Percentiles rank a stretch among this genome's conserved stretches.
These are phyloP conservation scores for Trametopsis cervina DNA, from an alignment of 768 basidiomycete genomes.

Conservation along the genomic window DNA sequence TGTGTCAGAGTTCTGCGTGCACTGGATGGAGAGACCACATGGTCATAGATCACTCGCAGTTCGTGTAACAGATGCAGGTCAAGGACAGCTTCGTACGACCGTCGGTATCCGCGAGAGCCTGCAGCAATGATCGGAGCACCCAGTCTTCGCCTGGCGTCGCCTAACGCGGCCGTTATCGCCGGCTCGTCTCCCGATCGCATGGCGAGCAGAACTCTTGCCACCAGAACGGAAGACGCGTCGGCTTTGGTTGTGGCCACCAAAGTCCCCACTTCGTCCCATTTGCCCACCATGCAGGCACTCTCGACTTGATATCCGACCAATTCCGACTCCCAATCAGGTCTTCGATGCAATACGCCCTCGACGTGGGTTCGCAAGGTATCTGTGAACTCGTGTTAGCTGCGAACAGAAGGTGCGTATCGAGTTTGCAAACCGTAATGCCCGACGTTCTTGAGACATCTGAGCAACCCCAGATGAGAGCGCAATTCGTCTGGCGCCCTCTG, in stretches of 20 bases:
- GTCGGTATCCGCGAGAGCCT: conserved; percentile 73
- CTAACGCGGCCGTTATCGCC: conserved; percentile 43
- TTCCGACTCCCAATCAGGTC: conserved; percentile 74
- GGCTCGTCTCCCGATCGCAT: conserved; percentile 52
- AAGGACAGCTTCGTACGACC: conserved; percentile 81
- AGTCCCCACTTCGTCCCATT: conserved; percentile 77
- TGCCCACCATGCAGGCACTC: conserved; percentile 93
- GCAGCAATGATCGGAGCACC: conserved; percentile 81
- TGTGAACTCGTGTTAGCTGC: conserved; percentile 26
- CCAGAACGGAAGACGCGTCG: conserved; percentile 56
- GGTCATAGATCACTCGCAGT: conserved; percentile 57
- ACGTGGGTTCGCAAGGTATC: conserved; percentile 96
- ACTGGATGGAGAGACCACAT: conserved; percentile 30
- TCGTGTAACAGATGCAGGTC: conserved; percentile 86
- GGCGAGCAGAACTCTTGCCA: conserved; percentile 75
- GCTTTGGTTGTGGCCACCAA: conserved; percentile 45
- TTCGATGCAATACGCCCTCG: conserved; percentile 76
- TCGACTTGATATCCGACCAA: conserved; percentile 85
- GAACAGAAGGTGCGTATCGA: neutral
- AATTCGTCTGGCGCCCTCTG: conserved; percentile 89
- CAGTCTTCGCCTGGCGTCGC: conserved; percentile 60
- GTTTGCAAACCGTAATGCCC: conserved; percentile 85
- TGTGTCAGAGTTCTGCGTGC: conserved; percentile 32
- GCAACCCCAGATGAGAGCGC: conserved; percentile 80
- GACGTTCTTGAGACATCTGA: conserved; percentile 87